phyloP scores from a whole-genome alignment of 2,329 filamentous ascomycete genomes.

The Leptosphaerulina australis region DNA sequence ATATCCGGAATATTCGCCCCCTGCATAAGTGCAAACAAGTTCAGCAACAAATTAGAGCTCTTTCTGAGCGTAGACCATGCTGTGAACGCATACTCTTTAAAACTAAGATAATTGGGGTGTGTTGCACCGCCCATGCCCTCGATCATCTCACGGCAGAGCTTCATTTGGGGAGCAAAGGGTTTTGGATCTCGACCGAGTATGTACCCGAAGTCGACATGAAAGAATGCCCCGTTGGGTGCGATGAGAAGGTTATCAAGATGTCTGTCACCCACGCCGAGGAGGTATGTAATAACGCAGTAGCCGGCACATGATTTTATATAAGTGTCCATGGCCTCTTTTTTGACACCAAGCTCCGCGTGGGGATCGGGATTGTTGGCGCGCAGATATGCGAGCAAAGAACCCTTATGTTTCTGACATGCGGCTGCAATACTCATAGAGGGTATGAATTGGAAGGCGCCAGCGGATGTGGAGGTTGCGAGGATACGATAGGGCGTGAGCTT shows the following conservation, averaged over 20 bases:
- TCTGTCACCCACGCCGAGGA: constrained; percentile 92
- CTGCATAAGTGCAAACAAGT: constrained; percentile 95
- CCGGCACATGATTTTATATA: constrained; percentile 96
- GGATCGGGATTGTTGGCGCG: constrained; percentile 89
- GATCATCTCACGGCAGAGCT: constrained; percentile 96
- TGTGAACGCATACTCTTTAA: constrained; percentile 95
- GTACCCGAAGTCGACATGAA: constrained; percentile 98
- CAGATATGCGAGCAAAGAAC: constrained; percentile 78
- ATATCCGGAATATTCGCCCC: constrained; percentile 98
- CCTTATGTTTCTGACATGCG: constrained; percentile 83
- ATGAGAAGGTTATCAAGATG: constrained; percentile 95
- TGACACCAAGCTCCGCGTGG: constrained; percentile 78
- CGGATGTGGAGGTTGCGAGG: constrained; percentile 85
- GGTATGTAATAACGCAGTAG: constrained; percentile 98
- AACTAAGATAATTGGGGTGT: constrained; percentile 81
- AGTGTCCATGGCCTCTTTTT: constrained; percentile 90
- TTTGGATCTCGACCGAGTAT: constrained; percentile 97
- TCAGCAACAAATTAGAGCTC: constrained; percentile 87
- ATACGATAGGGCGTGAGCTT: constrained; percentile 97
- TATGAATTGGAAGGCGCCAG: constrained; percentile 92
- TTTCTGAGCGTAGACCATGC: constrained; percentile 92
- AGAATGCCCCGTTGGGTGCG: constrained; percentile 89
- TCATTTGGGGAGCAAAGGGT: constrained; percentile 95
- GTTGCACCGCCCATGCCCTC: constrained; percentile 92
- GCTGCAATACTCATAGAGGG: constrained; percentile 82